phyloP scores from a whole-genome alignment of 768 basidiomycete species.

The Calocybe gangraenosa region DNA sequence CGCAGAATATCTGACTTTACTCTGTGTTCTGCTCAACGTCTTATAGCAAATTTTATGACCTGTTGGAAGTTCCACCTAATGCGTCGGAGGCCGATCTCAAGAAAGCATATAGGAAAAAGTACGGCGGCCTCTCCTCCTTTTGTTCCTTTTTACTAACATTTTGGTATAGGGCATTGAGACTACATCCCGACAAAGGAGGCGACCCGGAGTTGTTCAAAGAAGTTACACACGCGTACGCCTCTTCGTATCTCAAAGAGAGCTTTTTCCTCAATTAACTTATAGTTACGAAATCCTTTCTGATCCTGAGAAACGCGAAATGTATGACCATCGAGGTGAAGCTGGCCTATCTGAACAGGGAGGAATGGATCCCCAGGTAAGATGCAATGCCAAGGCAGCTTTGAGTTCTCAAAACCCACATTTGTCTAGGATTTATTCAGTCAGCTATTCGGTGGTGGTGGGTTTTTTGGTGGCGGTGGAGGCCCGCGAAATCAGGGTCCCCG shows the following conservation, averaged over 20 bases:
- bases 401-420: conserved; percentile 1
- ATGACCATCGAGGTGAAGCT: conserved; percentile 91
- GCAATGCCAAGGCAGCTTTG: background rate
- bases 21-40: conserved; percentile 6
- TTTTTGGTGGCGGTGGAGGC: conserved; percentile 71
- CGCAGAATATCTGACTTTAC: conserved; percentile 16
- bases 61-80: conserved; percentile 77
- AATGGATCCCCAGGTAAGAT: conserved; percentile 89
- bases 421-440: conserved; percentile 91
- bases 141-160: conserved; percentile 10
- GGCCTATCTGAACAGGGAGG: conserved; percentile 84
- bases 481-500: conserved; percentile 64
- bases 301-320: conserved; percentile 71
- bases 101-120: conserved; percentile 97
- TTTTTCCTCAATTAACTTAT: conserved; percentile 8
- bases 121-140: conserved; percentile 1
- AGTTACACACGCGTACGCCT: conserved; percentile 84
- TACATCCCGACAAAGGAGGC: conserved; percentile 93
- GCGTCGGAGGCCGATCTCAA: conserved; percentile 86
- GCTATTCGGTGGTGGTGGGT: conserved; percentile 78
- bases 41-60: conserved; percentile 84
- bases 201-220: conserved; percentile 98
- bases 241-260: conserved; percentile 6
- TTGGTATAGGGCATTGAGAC: conserved; percentile 68
- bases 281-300: conserved; percentile 96